These are phyloP conservation scores for Verticillium isaacii DNA, from an alignment of 2,329 filamentous ascomycete species.

Conservation along the genomic window DNA sequence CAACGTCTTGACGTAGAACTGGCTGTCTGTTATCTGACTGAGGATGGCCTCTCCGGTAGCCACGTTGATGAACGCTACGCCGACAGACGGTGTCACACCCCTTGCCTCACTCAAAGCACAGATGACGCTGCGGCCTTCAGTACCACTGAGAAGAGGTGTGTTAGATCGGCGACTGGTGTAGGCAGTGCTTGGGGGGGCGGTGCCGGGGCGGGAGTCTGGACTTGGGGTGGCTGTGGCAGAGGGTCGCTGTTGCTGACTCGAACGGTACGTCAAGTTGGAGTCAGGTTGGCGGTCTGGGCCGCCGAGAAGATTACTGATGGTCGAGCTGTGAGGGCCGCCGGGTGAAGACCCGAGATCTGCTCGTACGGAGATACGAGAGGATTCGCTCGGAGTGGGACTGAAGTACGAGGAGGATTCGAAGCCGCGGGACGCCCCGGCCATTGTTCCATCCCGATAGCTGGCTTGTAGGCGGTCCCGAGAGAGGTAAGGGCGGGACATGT, in stretches of 20 bases:
- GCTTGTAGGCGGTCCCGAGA: background rate
- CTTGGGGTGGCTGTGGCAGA: background rate
- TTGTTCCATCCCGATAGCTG: background rate
- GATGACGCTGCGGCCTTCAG: slow-evolving; percentile 65
- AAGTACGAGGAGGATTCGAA: background rate
- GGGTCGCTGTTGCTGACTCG: background rate
- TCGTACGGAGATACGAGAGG: background rate
- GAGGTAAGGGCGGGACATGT: background rate
- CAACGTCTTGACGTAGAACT: slow-evolving; percentile 83
- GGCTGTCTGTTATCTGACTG: slow-evolving; percentile 88
- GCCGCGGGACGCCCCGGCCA: background rate
- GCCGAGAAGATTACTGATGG: too few species aligned
- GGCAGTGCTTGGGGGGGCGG: slow-evolving; percentile 29
- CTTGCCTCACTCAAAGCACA: slow-evolving; percentile 86
- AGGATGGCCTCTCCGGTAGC: slow-evolving; percentile 79
- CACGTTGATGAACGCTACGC: slow-evolving; percentile 82
- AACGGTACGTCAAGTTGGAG: background rate
- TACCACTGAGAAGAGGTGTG: slow-evolving; percentile 34
- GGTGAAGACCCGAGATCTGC: background rate
- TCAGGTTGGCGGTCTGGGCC: background rate
- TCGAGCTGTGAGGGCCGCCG: background rate
- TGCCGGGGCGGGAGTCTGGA: slow-evolving; percentile 1
- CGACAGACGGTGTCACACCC: slow-evolving; percentile 79
- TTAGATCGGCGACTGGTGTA: slow-evolving; percentile 38
- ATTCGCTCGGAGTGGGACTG: background rate